These are phyloP conservation scores for Leccinum imitatum DNA, from an alignment of 768 basidiomycete species.

Conservation along the genomic window DNA sequence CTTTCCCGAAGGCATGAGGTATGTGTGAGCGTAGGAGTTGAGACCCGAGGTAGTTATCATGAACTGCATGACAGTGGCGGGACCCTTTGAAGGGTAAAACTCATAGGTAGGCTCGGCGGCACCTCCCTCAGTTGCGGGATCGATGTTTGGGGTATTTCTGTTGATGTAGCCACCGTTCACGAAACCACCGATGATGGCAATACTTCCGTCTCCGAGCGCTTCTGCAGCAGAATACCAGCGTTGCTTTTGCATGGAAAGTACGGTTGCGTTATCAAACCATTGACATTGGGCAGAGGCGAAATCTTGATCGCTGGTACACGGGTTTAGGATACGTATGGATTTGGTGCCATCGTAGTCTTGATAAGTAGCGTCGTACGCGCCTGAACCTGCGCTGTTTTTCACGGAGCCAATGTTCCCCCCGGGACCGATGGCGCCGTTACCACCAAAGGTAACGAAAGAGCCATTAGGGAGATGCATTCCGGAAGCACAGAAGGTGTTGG, in stretches of 20 bases:
- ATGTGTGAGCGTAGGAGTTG: constrained; percentile 75
- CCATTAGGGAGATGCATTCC: constrained; percentile 83
- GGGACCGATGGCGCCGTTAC: constrained; percentile 71
- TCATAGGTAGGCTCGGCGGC: constrained; percentile 82
- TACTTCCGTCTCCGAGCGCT: constrained; percentile 68
- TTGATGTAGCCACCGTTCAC: constrained; percentile 79
- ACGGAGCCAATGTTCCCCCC: constrained; percentile 60
- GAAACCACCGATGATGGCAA: constrained; percentile 82
- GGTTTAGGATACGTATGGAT: constrained; percentile 79
- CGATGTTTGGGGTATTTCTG: constrained; percentile 65
- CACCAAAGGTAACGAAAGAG: constrained; percentile 72
- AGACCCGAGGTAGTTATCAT: constrained; percentile 71
- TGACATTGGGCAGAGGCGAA: constrained; percentile 52
- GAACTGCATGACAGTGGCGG: constrained; percentile 60
- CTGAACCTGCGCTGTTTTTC: constrained; percentile 44
- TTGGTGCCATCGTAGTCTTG: constrained; percentile 78
- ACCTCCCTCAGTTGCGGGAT: constrained; percentile 62
- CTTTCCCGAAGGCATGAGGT: constrained; percentile 72
- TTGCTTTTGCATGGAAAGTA: constrained; percentile 62
- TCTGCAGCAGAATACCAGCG: constrained; percentile 84
- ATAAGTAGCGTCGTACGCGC: constrained; percentile 63
- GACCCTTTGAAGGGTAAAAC: constrained; percentile 68
- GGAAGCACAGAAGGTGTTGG: constrained; percentile 80
- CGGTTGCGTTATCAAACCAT: constrained; percentile 68
- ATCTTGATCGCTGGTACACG: constrained; percentile 56